Evolutionary conservation across 2,329 filamentous ascomycete genomes (phyloP).

Genomic region (Arthroderma sp.): DNA sequence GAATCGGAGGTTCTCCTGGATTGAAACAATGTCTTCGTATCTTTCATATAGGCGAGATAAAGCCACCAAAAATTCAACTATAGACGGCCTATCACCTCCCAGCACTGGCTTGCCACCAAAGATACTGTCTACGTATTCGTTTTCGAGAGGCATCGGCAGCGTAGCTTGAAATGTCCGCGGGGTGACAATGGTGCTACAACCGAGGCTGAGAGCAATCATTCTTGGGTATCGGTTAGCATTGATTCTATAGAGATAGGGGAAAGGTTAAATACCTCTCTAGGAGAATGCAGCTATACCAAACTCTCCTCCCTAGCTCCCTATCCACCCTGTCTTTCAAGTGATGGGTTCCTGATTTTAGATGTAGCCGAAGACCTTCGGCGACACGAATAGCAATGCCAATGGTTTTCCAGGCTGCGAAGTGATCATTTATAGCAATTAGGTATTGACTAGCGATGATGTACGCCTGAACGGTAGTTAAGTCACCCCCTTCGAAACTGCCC

Average conservation of each 20-base stretch:
- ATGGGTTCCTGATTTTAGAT: constrained; percentile 11
- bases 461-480: constrained; percentile 11
- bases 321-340: constrained; percentile 8
- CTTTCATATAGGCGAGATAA: constrained; percentile 14
- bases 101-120: constrained; percentile 6
- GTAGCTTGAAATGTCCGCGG: constrained; percentile 11
- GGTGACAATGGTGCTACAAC: constrained; percentile 10
- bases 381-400: constrained; percentile 14
- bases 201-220: constrained; percentile 14
- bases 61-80: constrained; percentile 15
- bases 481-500: constrained; percentile 7
- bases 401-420: constrained; percentile 13
- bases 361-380: constrained; percentile 13
- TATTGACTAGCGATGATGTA: constrained; percentile 15
- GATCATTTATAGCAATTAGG: constrained; percentile 13
- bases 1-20: constrained; percentile 14
- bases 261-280: constrained; percentile 11
- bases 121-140: constrained; percentile 15
- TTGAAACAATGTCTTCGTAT: constrained; percentile 13
- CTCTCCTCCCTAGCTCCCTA: constrained; percentile 13
- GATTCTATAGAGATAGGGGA: background rate
- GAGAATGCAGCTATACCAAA: constrained; percentile 18
- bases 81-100: constrained; percentile 12
- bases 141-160: constrained; percentile 14
- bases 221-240: constrained; percentile 3